These are phyloP conservation scores for Immersiporthe knoxdaviesiana DNA, from an alignment of 2,329 filamentous ascomycete species.

Conservation along the genomic window DNA sequence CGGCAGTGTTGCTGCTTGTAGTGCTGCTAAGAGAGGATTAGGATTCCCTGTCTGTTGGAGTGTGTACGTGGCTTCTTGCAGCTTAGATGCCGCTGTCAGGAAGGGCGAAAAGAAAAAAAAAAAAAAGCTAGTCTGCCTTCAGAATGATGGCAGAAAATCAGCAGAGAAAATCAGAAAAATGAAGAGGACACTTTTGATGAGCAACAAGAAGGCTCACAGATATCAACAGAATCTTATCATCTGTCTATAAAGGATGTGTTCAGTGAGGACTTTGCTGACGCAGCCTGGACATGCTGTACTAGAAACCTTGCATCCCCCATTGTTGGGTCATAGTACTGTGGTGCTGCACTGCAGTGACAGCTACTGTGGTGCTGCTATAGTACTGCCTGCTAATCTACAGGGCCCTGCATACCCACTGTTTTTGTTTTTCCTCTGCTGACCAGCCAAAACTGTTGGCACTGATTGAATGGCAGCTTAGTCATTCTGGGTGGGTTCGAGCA, in stretches of 20 bases:
- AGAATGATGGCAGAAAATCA: neutral
- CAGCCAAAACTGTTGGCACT: neutral
- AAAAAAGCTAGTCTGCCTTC: neutral
- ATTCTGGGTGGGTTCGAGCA: neutral
- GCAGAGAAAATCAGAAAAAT: neutral
- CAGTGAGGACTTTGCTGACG: neutral
- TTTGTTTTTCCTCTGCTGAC: neutral
- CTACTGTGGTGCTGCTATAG: neutral
- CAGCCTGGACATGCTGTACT: neutral
- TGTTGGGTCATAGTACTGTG: neutral
- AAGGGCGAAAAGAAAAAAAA: neutral
- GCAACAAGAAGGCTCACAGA: neutral
- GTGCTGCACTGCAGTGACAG: neutral
- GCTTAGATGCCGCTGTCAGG: neutral
- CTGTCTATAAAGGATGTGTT: neutral
- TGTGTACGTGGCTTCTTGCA: conserved; percentile 26
- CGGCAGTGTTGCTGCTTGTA: neutral
- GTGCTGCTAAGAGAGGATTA: conserved; percentile 14
- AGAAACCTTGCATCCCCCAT: neutral
- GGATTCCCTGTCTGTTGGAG: neutral
- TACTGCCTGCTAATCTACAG: neutral
- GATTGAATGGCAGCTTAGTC: conserved; percentile 4
- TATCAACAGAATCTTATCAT: neutral
- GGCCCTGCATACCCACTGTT: neutral
- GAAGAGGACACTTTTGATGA: neutral